Evolutionary conservation across 306 rosid genomes (phyloP), one percentile per base, ranked within the genome.

Genomic region (Vachellia pachyceras): DNA sequence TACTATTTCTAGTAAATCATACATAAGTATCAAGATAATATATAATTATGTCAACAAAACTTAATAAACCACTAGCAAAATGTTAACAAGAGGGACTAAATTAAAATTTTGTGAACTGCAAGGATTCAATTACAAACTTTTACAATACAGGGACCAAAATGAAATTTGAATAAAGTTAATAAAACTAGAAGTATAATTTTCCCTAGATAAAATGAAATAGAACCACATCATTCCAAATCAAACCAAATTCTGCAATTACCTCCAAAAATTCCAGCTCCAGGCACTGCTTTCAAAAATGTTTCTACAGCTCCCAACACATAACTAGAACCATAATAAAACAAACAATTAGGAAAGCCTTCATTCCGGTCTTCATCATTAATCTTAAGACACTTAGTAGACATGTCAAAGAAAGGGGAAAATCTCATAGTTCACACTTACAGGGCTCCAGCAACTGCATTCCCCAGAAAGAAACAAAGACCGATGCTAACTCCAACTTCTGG

Each of bases 401-500:
- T 41, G 66, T 82, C 41, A 49, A 18, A 45, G 49, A 13, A 40
- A 11, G 65, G 65, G 49, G 67, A 79, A 54, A 67, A 77, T 47
- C 44, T 52, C 83, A 81, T 69, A 60, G 64, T 76, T 63, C 42
- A 77, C 42, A 89, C 99, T 95, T 84, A 95, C 99, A 95, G 97
- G 69, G 99, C 86, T 85, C 99, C 99, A 39, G 99, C 99, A 87
- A 95, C 98, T 78, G 98, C 99, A 87, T 95, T 95, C 75, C 99
- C 99, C 12, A 95, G 97, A 83, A 95, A 95, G 88, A 95, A 95
- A 86, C 99, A 95, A 72, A 95, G 82, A 76, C 99, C 99, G 85
- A 95, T 95, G 91, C 99, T 95, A 86, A 95, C 98, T 84, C 99
- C 99, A 89, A 95, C 99, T 88, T 95, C 99, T 79, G 99, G 99